Conservation (phyloP, 805 yeast species). For the Candida nonsorbophila region DNA sequence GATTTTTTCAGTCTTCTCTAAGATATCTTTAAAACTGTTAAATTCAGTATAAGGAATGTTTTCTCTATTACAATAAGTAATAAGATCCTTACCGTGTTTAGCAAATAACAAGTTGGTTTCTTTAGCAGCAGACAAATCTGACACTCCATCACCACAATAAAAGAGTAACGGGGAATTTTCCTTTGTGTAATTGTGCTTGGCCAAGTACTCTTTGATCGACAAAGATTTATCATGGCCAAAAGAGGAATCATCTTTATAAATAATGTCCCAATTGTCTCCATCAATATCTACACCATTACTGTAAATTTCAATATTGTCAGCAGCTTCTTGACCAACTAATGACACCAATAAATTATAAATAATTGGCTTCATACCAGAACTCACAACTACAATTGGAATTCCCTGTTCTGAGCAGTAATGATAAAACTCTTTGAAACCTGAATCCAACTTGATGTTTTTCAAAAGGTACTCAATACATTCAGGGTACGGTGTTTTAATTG, state of each 20-base stretch:
- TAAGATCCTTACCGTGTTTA: constrained; percentile 84
- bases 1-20: constrained; percentile 54
- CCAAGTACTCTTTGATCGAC: constrained; percentile 55
- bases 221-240: constrained; percentile 95
- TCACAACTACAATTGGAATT: constrained; percentile 82
- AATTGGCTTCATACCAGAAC: constrained; percentile 92
- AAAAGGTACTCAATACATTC: constrained; percentile 73
- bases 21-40: constrained; percentile 69
- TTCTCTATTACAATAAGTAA: constrained; percentile 76
- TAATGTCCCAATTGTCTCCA: constrained; percentile 71
- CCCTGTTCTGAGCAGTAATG: constrained; percentile 67
- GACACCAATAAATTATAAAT: constrained; percentile 70
- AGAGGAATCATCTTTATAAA: constrained; percentile 76
- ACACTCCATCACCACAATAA: constrained; percentile 97
- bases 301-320: constrained; percentile 68
- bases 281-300: constrained; percentile 67
- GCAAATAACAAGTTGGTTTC: constrained; percentile 94
- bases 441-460: constrained; percentile 69
- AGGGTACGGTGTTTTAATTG: constrained; percentile 69
- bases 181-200: constrained; percentile 21
- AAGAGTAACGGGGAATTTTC: constrained; percentile 56
- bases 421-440: constrained; percentile 82
- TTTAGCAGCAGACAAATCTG: constrained; percentile 90
- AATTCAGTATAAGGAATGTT: constrained; percentile 82
- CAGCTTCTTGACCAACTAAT: constrained; percentile 74